A percentile compares a stretch with the other conserved stretches of the same genome.
These are phyloP conservation scores for Medicago lupulina DNA, from an alignment of 306 rosid genomes.

Conservation along the genomic window DNA sequence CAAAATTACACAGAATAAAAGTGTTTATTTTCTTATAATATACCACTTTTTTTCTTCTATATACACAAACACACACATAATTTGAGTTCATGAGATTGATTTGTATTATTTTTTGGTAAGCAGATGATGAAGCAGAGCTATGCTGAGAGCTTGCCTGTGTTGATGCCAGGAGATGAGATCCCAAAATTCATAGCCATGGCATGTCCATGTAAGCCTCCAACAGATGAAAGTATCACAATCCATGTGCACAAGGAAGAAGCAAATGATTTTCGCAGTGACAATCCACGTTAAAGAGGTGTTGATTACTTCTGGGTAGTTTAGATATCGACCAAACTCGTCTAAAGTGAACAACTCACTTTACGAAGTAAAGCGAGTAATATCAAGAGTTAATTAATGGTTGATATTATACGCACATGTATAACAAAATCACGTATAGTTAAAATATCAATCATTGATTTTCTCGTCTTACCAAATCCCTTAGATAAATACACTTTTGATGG, in stretches of 20 bases:
- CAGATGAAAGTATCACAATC: constrained; percentile 49
- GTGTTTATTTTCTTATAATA: neutral
- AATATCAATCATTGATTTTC: neutral
- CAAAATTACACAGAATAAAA: neutral
- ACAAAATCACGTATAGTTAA: neutral
- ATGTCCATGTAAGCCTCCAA: constrained; percentile 71
- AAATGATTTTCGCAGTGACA: constrained; percentile 22
- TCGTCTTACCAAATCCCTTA: neutral
- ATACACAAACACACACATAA: neutral
- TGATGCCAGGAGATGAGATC: constrained; percentile 85
- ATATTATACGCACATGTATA: neutral
- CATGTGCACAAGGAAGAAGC: constrained; percentile 40
- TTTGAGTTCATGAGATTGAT: constrained; percentile 3
- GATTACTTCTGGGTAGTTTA: constrained; percentile 10
- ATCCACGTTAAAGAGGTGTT: constrained; percentile 1
- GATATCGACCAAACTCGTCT: neutral
- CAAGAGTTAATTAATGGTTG: neutral
- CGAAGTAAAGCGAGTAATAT: neutral
- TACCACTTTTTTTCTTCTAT: neutral
- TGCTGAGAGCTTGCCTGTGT: constrained; percentile 59
- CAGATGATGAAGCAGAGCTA: constrained; percentile 55
- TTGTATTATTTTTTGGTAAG: neutral
- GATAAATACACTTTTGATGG: neutral
- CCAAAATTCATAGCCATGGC: constrained; percentile 79
- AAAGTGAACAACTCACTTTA: neutral